Base-by-base conservation (phyloP, 2,329 filamentous ascomycete species). In the Acephala macrosclerotiorum region DNA sequence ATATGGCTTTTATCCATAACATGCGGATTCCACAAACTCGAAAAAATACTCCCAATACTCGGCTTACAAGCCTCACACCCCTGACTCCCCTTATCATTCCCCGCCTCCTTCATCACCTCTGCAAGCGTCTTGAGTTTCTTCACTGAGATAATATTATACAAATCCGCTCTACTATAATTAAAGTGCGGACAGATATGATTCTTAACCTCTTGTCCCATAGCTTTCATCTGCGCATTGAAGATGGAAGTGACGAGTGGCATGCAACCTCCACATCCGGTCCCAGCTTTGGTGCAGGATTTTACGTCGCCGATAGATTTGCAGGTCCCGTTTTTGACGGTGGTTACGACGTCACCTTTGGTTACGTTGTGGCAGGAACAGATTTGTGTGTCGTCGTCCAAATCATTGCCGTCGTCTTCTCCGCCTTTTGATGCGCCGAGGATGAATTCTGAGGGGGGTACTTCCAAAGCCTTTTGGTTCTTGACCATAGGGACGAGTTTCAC, bases 281-380 rank as follows among this genome's bases (percentile, higher is more conserved):
- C 94, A 20, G 93, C 93, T 77, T 97, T 97, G 18, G 94, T 97
- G 81, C 93, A 96, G 1, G 91, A 87, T 79, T 97, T 97, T 75
- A 97, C 85, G 62, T 95, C 91, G 60, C 89, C 90, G 53, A 97
- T 86, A 29, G 91, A 91, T 75, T 91, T 96, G 83, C 93, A 96
- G 2, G 85, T 89, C 45, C 92, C 93, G 61, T 91, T 88, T 72
- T 94, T 94, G 76, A 95, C 87, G 1, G 82, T 82, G 4, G 85
- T 85, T 53, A 90, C 87, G 0, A 97, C 83, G 72, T 95, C 92
- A 18, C 91, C 91, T 77, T 97, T 97, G 26, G 88, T 90, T 49
- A 97, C 94, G 76, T 97, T 97, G 82, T 97, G 94, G 73, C 94
- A 97, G 1, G 93, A 96, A 78, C 94, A 97, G 67, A 97, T 91